Percentiles rank a stretch among this genome's conserved stretches.
Conservation (phyloP, 805 yeast species). For the Yamadazyma takamatsuzukensis region DNA sequence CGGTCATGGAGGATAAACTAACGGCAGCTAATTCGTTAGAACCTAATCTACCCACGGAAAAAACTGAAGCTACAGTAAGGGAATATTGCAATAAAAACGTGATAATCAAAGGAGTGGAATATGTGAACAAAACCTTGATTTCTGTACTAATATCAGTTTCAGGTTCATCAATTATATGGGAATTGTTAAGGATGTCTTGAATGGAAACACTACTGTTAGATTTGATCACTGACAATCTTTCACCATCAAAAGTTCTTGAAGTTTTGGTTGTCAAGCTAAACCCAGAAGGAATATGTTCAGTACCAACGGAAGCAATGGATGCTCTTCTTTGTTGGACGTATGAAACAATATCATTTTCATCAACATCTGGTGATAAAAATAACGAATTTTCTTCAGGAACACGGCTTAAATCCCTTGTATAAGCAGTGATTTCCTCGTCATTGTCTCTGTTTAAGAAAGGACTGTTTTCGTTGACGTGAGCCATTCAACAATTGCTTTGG, state of each 20-base stretch:
- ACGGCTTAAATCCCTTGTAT: conserved; percentile 7
- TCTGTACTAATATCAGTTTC: conserved; percentile 40
- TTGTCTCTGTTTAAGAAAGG: conserved; percentile 12
- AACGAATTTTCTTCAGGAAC: conserved; percentile 5
- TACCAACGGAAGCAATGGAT: conserved; percentile 33
- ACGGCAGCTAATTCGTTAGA: conserved; percentile 71
- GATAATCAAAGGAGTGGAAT: conserved; percentile 56
- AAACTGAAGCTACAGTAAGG: conserved; percentile 70
- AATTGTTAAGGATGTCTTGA: conserved; percentile 5
- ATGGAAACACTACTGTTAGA: conserved; percentile 11
- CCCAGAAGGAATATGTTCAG: conserved; percentile 14
- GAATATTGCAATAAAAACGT: conserved; percentile 72
- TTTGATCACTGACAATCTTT: conserved; percentile 17
- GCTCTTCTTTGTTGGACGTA: conserved; percentile 38
- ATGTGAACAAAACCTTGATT: conserved; percentile 31
- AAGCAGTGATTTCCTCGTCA: conserved; percentile 1
- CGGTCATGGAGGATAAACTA: conserved; percentile 72
- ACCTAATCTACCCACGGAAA: conserved; percentile 74
- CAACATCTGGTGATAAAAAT: conserved; percentile 15
- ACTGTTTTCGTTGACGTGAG: conserved; percentile 15
- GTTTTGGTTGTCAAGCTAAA: conserved; percentile 1
- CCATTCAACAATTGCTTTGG: too few species aligned
- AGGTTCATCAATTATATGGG: conserved; percentile 34
- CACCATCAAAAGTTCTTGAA: conserved; percentile 3
- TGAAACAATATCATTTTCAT: conserved; percentile 34